These are phyloP conservation scores for Phytophthora fragariaefolia DNA, from an alignment of 352 stramenopile genomes.

Conservation along the genomic window DNA sequence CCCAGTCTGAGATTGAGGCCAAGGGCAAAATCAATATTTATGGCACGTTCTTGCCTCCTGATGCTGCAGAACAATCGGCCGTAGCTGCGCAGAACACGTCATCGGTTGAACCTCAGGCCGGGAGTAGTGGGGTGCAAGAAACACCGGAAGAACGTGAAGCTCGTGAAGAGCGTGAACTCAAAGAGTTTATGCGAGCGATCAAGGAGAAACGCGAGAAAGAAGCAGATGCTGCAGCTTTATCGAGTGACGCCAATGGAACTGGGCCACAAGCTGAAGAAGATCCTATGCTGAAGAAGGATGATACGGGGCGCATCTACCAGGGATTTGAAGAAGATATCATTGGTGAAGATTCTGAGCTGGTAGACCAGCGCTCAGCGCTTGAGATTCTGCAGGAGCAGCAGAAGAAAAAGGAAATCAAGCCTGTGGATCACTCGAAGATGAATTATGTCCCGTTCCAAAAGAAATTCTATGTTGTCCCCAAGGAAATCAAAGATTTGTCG, in stretches of 20 bases:
- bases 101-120: constrained; percentile 1
- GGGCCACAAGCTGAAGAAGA: constrained; percentile 17
- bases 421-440: constrained; percentile 96
- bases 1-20: constrained; percentile 81
- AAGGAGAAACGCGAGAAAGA: constrained; percentile 77
- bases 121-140: constrained; percentile 36
- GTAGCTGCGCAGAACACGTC: not conserved
- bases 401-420: constrained; percentile 94
- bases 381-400: constrained; percentile 92
- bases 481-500: constrained; percentile 91
- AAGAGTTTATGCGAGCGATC: constrained; percentile 88
- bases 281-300: constrained; percentile 52
- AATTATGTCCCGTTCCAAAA: constrained; percentile 98
- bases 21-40: constrained; percentile 88
- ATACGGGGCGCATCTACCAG: constrained; percentile 85
- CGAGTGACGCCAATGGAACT: constrained; percentile 4
- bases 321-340: constrained; percentile 88
- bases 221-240: constrained; percentile 4
- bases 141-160: constrained; percentile 72
- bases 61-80: constrained; percentile 25
- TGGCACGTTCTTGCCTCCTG: constrained; percentile 77
- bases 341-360: constrained; percentile 74
- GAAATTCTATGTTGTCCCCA: constrained; percentile 98
- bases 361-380: constrained; percentile 85
- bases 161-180: constrained; percentile 78